Percentiles rank a stretch among this genome's conserved stretches.
Evolutionary conservation across 1,139 yeast genomes (phyloP).

Genomic region (Geotrichum aggregatum): DNA sequence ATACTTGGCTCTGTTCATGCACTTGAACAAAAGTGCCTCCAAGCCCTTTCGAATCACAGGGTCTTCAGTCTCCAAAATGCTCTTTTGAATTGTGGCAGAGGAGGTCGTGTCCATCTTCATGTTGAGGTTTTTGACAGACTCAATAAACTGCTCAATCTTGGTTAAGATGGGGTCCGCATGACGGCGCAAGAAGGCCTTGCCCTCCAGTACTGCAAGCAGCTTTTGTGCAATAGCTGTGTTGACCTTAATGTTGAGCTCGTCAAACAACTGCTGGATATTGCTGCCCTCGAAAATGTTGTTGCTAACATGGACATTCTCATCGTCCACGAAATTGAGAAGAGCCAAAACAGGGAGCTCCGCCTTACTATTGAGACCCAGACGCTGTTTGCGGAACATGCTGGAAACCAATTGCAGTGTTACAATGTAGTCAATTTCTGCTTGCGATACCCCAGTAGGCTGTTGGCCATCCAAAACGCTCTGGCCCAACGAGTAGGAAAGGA

Average conservation of each 20-base stretch:
- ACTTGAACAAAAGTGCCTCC: conserved; percentile 75
- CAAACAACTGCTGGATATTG: conserved; percentile 55
- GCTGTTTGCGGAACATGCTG: conserved; percentile 66
- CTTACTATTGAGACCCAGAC: conserved; percentile 43
- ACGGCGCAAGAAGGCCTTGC: conserved; percentile 77
- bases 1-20: conserved; percentile 81
- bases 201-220: conserved; percentile 72
- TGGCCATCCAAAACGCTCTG: conserved; percentile 29
- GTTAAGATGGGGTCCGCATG: conserved; percentile 80
- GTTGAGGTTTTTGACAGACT: conserved; percentile 57
- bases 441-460: conserved; percentile 17
- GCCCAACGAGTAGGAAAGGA: conserved; percentile 36
- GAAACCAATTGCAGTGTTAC: conserved; percentile 64
- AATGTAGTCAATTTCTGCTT: conserved; percentile 63
- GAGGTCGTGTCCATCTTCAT: conserved; percentile 69
- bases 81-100: conserved; percentile 67
- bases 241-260: conserved; percentile 76
- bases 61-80: conserved; percentile 63
- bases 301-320: conserved; percentile 69
- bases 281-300: conserved; percentile 64
- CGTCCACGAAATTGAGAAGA: conserved; percentile 76
- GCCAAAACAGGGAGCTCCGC: conserved; percentile 53
- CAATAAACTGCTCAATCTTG: conserved; percentile 74
- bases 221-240: conserved; percentile 84
- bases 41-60: conserved; percentile 64